phyloP scores from a whole-genome alignment of 805 yeast genomes.

The Suhomyces sp. region DNA sequence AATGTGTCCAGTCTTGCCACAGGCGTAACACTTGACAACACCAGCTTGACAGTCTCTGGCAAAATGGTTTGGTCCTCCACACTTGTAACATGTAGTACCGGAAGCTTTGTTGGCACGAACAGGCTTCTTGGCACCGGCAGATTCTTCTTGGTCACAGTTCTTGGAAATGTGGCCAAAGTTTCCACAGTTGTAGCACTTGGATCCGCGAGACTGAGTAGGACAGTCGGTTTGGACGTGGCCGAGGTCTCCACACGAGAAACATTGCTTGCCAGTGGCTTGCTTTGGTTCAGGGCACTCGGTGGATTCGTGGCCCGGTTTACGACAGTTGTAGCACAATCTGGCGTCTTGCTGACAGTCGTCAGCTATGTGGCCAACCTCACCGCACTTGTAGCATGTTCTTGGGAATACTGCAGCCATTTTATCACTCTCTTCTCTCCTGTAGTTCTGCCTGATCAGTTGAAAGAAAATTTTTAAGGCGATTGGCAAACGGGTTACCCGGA shows the following conservation, averaged over 20 bases:
- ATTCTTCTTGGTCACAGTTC: constrained; percentile 53
- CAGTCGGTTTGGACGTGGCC: constrained; percentile 91
- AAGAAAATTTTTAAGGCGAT: not conserved
- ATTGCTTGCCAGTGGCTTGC: constrained; percentile 80
- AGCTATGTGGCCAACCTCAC: constrained; percentile 88
- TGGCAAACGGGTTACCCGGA: constrained; percentile 3
- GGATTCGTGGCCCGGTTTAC: constrained; percentile 85
- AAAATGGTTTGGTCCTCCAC: constrained; percentile 91
- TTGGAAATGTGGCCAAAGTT: constrained; percentile 80
- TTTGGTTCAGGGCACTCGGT: constrained; percentile 86
- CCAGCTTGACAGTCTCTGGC: constrained; percentile 86
- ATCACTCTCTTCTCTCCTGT: not conserved
- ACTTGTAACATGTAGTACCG: constrained; percentile 73
- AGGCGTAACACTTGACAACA: constrained; percentile 78
- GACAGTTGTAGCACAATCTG: constrained; percentile 91
- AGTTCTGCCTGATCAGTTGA: not conserved
- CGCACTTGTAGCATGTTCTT: constrained; percentile 89
- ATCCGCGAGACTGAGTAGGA: constrained; percentile 58
- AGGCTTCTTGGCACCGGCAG: constrained; percentile 12
- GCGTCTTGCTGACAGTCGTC: constrained; percentile 82
- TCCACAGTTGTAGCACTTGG: constrained; percentile 79
- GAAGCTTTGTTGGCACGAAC: constrained; percentile 22
- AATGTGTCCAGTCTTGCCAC: constrained; percentile 88
- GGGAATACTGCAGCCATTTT: constrained; percentile 46
- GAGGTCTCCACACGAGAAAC: constrained; percentile 88